Evolutionary conservation across 495 filamentous ascomycete species (phyloP).

Genomic region (Penicillium coffeae): DNA sequence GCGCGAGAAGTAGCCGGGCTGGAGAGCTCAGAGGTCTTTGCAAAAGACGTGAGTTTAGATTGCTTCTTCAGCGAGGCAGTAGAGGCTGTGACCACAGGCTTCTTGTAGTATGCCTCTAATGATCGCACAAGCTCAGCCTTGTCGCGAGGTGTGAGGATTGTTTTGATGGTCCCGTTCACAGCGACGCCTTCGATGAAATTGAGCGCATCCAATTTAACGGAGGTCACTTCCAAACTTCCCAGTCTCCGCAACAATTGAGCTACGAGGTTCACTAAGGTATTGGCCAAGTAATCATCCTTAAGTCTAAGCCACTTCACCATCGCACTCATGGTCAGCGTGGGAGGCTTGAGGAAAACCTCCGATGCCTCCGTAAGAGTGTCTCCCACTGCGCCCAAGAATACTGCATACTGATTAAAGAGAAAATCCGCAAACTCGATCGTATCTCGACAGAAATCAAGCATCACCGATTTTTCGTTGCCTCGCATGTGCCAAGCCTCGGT

Average conservation of each 20-base stretch:
- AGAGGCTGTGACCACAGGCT: slow-evolving; percentile 43
- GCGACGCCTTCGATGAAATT: slow-evolving; percentile 58
- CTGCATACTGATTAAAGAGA: slow-evolving; percentile 75
- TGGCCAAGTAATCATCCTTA: slow-evolving; percentile 77
- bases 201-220: slow-evolving; percentile 56
- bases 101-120: slow-evolving; percentile 70
- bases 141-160: slow-evolving; percentile 70
- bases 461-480: slow-evolving; percentile 62
- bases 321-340: slow-evolving; percentile 58
- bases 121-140: slow-evolving; percentile 78
- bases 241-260: slow-evolving; percentile 70
- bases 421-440: slow-evolving; percentile 88
- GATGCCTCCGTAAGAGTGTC: slow-evolving; percentile 40
- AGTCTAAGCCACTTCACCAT: slow-evolving; percentile 82
- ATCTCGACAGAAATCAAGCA: slow-evolving; percentile 91
- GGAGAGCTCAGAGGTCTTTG: slow-evolving; percentile 39
- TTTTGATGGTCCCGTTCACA: slow-evolving; percentile 56
- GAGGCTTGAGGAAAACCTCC: slow-evolving; percentile 49
- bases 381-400: slow-evolving; percentile 66
- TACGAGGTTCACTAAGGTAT: slow-evolving; percentile 63
- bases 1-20: slow-evolving; percentile 29
- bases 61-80: slow-evolving; percentile 56
- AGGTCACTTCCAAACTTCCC: slow-evolving; percentile 58
- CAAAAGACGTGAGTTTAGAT: slow-evolving; percentile 63
- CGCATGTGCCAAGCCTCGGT: slow-evolving; percentile 75